Percentiles rank a stretch among this genome's conserved stretches.
Conservation (phyloP, 768 basidiomycete genomes). For the Lactarius tabidus region DNA sequence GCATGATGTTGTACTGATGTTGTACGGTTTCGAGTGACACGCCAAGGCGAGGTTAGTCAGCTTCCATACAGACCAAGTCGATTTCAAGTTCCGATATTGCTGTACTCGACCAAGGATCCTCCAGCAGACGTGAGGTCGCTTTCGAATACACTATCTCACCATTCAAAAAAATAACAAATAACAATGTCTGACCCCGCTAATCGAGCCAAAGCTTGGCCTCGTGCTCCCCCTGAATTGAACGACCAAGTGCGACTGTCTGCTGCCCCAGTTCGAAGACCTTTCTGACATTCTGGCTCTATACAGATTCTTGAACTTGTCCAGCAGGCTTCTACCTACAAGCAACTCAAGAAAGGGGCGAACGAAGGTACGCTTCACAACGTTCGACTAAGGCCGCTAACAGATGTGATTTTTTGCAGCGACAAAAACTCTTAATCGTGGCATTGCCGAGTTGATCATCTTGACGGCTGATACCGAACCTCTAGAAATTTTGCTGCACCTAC, state of each 20-base stretch:
- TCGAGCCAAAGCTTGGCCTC: constrained; percentile 82
- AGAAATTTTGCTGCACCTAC: constrained; percentile 95
- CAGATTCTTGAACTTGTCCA: constrained; percentile 96
- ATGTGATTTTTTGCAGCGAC: constrained; percentile 55
- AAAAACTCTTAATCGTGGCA: constrained; percentile 96
- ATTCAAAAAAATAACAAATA: constrained; percentile 44
- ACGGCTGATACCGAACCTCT: constrained; percentile 97
- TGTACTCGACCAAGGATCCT: constrained; percentile 79
- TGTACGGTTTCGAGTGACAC: too few species aligned
- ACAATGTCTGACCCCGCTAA: constrained; percentile 55
- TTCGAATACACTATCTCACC: constrained; percentile 26
- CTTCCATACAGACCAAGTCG: too few species aligned
- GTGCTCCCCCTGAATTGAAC: constrained; percentile 81
- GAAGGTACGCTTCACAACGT: constrained; percentile 59
- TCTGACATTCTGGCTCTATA: background rate
- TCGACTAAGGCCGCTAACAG: background rate
- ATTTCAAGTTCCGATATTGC: too few species aligned
- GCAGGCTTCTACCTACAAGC: constrained; percentile 95
- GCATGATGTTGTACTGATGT: too few species aligned
- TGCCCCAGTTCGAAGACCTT: background rate
- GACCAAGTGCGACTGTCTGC: constrained; percentile 59
- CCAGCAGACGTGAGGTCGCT: constrained; percentile 73
- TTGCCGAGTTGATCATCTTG: constrained; percentile 95
- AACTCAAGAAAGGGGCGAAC: constrained; percentile 98
- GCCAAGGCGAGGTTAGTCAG: too few species aligned